These are phyloP conservation scores for Cutaneotrichosporon cavernicola DNA, from an alignment of 1,284 basidiomycete genomes.

Conservation along the genomic window DNA sequence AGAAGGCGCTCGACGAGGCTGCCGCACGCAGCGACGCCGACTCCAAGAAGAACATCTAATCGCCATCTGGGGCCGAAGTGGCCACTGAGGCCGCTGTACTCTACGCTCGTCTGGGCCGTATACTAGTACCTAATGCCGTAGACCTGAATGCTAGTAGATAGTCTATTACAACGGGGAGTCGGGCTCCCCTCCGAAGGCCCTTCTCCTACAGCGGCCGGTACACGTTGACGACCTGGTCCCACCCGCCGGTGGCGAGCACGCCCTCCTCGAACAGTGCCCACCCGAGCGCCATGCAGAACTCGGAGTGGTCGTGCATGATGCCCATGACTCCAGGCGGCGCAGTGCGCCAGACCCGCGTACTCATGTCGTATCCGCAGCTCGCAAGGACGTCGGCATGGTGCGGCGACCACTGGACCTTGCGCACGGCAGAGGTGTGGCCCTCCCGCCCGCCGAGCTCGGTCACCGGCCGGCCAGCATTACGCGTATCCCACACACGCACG, in stretches of 20 bases:
- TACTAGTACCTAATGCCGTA: conserved; percentile 9
- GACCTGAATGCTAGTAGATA: conserved; percentile 8
- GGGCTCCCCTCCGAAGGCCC: neutral
- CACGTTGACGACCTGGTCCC: conserved; percentile 81
- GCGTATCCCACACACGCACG: conserved; percentile 55
- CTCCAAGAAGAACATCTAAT: conserved; percentile 41
- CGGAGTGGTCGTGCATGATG: conserved; percentile 72
- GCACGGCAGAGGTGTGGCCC: conserved; percentile 57
- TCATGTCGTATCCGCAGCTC: conserved; percentile 75
- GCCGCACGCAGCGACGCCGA: conserved; percentile 22
- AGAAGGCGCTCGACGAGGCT: conserved; percentile 56
- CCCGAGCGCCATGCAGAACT: conserved; percentile 87
- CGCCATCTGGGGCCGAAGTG: neutral
- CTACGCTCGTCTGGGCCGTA: neutral
- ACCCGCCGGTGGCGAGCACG: conserved; percentile 79
- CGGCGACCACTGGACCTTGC: conserved; percentile 57
- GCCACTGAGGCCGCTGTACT: conserved; percentile 3
- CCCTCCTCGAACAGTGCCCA: conserved; percentile 83
- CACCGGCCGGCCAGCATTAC: conserved; percentile 32
- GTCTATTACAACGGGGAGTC: conserved; percentile 6
- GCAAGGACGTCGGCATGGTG: conserved; percentile 69
- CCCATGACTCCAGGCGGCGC: conserved; percentile 25
- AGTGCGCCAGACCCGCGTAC: conserved; percentile 52
- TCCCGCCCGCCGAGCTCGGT: conserved; percentile 33
- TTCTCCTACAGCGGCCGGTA: conserved; percentile 52